Evolutionary conservation across 805 yeast genomes (phyloP), one percentile per base, ranked within the genome.

Genomic region (Tetrapisispora phaffii): DNA sequence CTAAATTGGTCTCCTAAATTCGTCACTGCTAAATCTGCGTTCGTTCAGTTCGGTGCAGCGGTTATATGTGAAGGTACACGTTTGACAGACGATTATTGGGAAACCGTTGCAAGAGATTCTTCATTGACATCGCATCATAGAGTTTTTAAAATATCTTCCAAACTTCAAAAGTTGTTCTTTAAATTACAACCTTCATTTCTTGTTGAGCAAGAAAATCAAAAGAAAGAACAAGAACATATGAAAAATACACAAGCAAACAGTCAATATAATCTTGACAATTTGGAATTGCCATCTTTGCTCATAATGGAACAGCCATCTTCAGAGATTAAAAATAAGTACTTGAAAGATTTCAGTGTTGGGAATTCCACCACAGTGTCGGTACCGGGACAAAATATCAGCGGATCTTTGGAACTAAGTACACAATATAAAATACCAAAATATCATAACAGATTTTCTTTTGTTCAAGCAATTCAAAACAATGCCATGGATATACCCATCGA

Each of bases 81-180:
- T 46, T 65, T 76, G 4, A 48, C 57, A 2, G 82, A 77, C 56
- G 82, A 77, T 55, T 77, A 77, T 55, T 77, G 79, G 77, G 80
- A 75, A 49, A 63, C 62, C 3, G 52, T 60, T 3, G 71, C 71
- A 0, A 59, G 56, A 33, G 64, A 62, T 17, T 72, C 72, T 48
- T 73, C 73, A 0, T 70, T 72, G 42, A 67, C 71, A 1, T 68
- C 70, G 22, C 65, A 63, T 36, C 75, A 73, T 45, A 69, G 73
- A 26, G 78, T 74, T 2, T 67, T 62, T 46, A 57, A 57, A 21
- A 54, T 56, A 9, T 41, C 58, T 3, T 5, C 42, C 1, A 52
- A 51, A 37, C 19, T 59, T 13, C 33, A 55, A 21, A 41, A 42
- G 16, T 31, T 51, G 15, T 39, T 50, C 5, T 22, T 36, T 12